Evolutionary conservation across 2,329 filamentous ascomycete species (phyloP), one percentile per base, ranked within the genome.

Genomic region (Ophiosphaerella narmari): DNA sequence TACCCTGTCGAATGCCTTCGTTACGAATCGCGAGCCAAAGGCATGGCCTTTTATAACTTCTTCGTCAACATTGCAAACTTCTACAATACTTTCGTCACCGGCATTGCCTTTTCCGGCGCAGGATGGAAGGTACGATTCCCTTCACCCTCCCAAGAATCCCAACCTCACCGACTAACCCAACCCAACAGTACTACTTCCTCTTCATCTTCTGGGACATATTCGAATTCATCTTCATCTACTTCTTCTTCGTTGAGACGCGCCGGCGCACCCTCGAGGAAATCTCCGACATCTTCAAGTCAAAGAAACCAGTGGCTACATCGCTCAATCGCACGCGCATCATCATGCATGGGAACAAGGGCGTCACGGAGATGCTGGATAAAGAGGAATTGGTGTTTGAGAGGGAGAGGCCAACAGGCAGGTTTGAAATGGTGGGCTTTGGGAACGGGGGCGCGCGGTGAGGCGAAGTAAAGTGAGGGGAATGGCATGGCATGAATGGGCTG

Each of bases 1-100:
- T 80, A 80, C 55, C 75, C 76, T 0, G 77, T 79, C n/a, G 78
- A 80, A 54, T 78, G 75, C 57, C 65, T 80, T 13, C 70, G 74
- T 5, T 79, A 78, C 49, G 75, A 78, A 49, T 75, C 68, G 0
- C 68, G 78, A 13, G 78, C 78, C 2, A 80, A 80, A 55, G 78
- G 78, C 2, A 78, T 79, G 72, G 76, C 74, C 6, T 72, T 78
- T 55, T 78, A 77, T 54, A 77, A 78, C 39, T 71, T 79, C 48
- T 74, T 73, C 60, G 75, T 77, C 44, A 78, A 78, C 43, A 65
- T 78, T 45, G 75, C 75, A 5, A 66, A 67, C 16, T 76, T 78
- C 48, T 76, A 77, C 55, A 78, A 78, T 49, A 77, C 75, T 0
- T 79, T 77, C 53, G 77, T 77, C 0, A 76, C 62, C 52, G 75